phyloP scores from a whole-genome alignment of 2,329 filamentous ascomycete genomes.

The Phaeophleospora eucalypticola region DNA sequence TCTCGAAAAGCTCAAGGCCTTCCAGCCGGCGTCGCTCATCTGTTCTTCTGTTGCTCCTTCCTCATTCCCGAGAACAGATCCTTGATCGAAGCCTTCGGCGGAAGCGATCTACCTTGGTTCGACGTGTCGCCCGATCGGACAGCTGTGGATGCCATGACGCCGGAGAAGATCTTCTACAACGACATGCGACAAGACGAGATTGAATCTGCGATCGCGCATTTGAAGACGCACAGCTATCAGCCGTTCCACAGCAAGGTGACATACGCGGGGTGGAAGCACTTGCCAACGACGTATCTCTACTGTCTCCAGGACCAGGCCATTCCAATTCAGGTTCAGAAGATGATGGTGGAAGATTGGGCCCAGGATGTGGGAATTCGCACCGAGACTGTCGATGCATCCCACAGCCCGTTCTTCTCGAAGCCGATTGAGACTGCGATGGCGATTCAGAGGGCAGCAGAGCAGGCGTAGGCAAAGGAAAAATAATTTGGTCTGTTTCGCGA shows the following conservation, averaged over 20 bases:
- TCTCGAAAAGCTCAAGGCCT: conserved; percentile 14
- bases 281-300: conserved; percentile 41
- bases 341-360: conserved; percentile 30
- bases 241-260: conserved; percentile 11
- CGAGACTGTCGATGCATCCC: conserved; percentile 23
- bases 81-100: conserved; percentile 18
- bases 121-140: conserved; percentile 10
- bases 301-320: conserved; percentile 40
- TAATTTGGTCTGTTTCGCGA: too few relatives aligned
- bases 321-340: conserved; percentile 34
- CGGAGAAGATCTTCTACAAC: conserved; percentile 18
- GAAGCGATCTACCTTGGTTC: conserved; percentile 10
- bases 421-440: conserved; percentile 23
- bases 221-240: conserved; percentile 12
- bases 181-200: conserved; percentile 9
- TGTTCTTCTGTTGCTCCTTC: conserved; percentile 28
- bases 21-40: conserved; percentile 21
- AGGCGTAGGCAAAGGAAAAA: too few relatives aligned
- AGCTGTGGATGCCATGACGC: conserved; percentile 7
- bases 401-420: conserved; percentile 28
- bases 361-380: conserved; percentile 17
- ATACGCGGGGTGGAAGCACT: conserved; percentile 37
- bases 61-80: conserved; percentile 18
- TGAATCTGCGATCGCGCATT: conserved; percentile 6
- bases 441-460: conserved; percentile 18